phyloP scores from a whole-genome alignment of 768 basidiomycete species.

The Podaxis sp. region DNA sequence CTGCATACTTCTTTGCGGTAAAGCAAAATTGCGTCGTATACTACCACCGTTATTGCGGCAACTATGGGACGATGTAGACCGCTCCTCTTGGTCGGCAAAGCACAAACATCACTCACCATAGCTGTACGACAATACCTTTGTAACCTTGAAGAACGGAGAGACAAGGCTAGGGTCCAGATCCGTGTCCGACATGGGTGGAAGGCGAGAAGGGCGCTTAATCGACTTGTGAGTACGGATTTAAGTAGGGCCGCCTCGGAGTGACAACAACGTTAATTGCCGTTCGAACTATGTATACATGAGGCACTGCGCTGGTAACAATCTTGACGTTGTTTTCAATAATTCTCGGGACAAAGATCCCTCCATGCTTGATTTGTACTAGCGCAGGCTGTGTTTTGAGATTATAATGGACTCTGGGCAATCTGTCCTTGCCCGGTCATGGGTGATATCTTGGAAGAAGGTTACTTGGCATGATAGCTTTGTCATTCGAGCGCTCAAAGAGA shows the following conservation, averaged over 20 bases:
- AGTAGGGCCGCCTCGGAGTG: not conserved
- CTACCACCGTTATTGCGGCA: conserved; percentile 1
- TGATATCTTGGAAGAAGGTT: not conserved
- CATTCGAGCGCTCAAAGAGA: not conserved
- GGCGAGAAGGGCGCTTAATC: not conserved
- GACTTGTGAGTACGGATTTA: not conserved
- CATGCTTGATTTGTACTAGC: not conserved
- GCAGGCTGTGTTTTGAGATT: not conserved
- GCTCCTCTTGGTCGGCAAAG: not conserved
- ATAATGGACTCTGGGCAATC: conserved; percentile 13
- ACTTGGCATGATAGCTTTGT: not conserved
- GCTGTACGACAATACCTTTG: not conserved
- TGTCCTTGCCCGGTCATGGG: not conserved
- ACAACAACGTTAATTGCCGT: not conserved
- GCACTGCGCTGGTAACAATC: not conserved
- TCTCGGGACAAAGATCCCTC: not conserved
- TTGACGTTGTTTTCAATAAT: not conserved
- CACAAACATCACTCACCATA: not conserved
- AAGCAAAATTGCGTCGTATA: conserved; percentile 6
- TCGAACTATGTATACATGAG: too few species aligned
- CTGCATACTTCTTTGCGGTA: conserved; percentile 2
- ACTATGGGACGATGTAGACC: not conserved
- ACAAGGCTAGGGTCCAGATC: not conserved
- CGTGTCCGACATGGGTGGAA: not conserved
- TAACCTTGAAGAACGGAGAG: not conserved